Evolutionary conservation across 306 rosid species (phyloP), one percentile per base, ranked within the genome.

Genomic region (Biancaea sappan): DNA sequence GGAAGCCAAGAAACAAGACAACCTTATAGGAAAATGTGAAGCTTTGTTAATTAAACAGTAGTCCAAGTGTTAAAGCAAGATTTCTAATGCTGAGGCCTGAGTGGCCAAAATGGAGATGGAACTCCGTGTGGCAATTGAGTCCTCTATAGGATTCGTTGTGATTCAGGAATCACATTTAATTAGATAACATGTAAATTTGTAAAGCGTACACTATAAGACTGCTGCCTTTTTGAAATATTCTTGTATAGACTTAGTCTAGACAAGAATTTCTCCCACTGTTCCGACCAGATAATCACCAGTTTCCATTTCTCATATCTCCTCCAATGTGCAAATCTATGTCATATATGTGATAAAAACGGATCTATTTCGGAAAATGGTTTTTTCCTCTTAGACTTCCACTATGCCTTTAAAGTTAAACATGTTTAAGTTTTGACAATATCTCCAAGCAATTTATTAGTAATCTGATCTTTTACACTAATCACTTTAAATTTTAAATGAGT

Each of bases 81-180:
- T 18, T 26, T 47, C 19, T 60, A 38, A 60, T 2, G 48, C 8
- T 11, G 1, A 44, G 2, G 50, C 3, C 19, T 13, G 3, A 40
- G 32, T 7, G 50, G 12, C 50, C 66, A 48, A 37, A 79, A 46
- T 34, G 75, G 44, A 66, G 66, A 59, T 57, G 28, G 51, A 71
- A 52, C 66, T 52, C 59, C 51, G 37, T 44, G 24, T 37, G 38
- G 51, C 31, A 69, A 54, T 61, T 48, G 46, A 28, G 46, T 44
- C 77, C 22, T 41, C 54, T 41, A n/a, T n/a, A n/a, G n/a, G 37
- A 34, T 34, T 4, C 37, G 0, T 4, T 34, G 37, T 34, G 11
- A 54, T 71, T 57, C 50, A 44, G 15, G 35, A 21, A 64, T 74
- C 60, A 21, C 31, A 75, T 69, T 61, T 50, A 74, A 21, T 29